phyloP scores from a whole-genome alignment of 148 eudicot genomes.

The Rhododendron griersonianum region DNA sequence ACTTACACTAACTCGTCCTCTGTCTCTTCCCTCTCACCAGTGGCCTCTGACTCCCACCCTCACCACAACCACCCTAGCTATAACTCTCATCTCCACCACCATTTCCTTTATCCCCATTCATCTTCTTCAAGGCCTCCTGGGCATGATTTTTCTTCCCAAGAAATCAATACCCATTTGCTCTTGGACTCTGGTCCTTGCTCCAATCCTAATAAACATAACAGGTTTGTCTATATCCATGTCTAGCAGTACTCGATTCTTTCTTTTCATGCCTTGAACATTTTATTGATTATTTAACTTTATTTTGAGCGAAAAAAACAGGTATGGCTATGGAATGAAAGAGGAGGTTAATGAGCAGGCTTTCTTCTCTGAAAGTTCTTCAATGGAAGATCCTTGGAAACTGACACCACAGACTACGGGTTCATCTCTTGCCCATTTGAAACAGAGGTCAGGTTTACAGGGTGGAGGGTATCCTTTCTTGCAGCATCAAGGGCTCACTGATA shows the following conservation, averaged over 20 bases:
- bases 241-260: not conserved
- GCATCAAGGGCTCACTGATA: slow-evolving; percentile 12
- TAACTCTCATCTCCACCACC: slow-evolving; percentile 14
- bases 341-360: slow-evolving; percentile 30
- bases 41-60: slow-evolving; percentile 15
- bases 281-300: not conserved
- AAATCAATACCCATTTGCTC: slow-evolving; percentile 19
- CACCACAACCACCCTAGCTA: slow-evolving; percentile 15
- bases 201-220: slow-evolving; percentile 22
- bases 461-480: slow-evolving; percentile 24
- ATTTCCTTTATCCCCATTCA: slow-evolving; percentile 36
- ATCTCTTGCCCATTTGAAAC: slow-evolving; percentile 18
- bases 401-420: slow-evolving; percentile 26
- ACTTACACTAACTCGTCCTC: slow-evolving; percentile 14
- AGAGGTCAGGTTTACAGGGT: slow-evolving; percentile 12
- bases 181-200: slow-evolving; percentile 24
- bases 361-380: slow-evolving; percentile 23
- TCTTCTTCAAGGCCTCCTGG: slow-evolving; percentile 34
- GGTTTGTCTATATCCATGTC: slow-evolving; percentile 18
- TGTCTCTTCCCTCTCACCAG: slow-evolving; percentile 18
- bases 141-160: slow-evolving; percentile 29
- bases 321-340: slow-evolving; percentile 28
- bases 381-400: slow-evolving; percentile 32
- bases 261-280: not conserved
- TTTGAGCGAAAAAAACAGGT: slow-evolving; percentile 8